These are phyloP conservation scores for Micractinium conductrix DNA, from an alignment of 139 green algal species.

Conservation along the genomic window DNA sequence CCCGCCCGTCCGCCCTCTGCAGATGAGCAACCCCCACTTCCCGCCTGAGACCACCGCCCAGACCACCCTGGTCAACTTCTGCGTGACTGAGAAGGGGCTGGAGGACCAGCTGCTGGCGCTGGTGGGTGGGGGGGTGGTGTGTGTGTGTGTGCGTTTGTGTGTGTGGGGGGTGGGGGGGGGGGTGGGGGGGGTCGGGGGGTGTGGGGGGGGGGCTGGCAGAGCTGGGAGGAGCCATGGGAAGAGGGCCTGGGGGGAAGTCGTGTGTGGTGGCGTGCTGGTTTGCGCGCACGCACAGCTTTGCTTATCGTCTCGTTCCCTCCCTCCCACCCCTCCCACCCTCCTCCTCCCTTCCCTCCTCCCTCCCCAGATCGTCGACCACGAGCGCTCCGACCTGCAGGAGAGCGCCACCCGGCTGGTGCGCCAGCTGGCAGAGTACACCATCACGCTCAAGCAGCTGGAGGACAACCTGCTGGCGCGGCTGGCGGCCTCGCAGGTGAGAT, in stretches of 20 bases:
- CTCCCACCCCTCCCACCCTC: no score
- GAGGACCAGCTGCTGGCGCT: slow-evolving; percentile 92
- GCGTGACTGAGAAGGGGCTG: slow-evolving; percentile 88
- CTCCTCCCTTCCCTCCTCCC: background rate
- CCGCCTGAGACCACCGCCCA: slow-evolving; percentile 90
- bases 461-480: slow-evolving; percentile 79
- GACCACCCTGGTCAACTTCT: slow-evolving; percentile 92
- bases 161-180: background rate
- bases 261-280: no score
- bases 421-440: slow-evolving; percentile 87
- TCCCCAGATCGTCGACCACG: slow-evolving; percentile 74
- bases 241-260: no score
- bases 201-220: no score
- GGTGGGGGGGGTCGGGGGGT: no score
- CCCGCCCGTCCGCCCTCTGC: no score
- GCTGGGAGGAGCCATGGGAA: no score
- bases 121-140: slow-evolving; percentile 42
- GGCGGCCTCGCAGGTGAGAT: slow-evolving; percentile 10
- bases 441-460: slow-evolving; percentile 88
- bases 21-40: slow-evolving; percentile 91
- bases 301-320: no score
- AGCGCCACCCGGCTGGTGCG: slow-evolving; percentile 66
- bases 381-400: slow-evolving; percentile 86
- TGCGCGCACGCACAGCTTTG: no score
- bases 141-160: background rate